A percentile compares a stretch with the other conserved stretches of the same genome.
Evolutionary conservation across 1,284 basidiomycete genomes (phyloP).

Genomic region (Trichosporon asahii): DNA sequence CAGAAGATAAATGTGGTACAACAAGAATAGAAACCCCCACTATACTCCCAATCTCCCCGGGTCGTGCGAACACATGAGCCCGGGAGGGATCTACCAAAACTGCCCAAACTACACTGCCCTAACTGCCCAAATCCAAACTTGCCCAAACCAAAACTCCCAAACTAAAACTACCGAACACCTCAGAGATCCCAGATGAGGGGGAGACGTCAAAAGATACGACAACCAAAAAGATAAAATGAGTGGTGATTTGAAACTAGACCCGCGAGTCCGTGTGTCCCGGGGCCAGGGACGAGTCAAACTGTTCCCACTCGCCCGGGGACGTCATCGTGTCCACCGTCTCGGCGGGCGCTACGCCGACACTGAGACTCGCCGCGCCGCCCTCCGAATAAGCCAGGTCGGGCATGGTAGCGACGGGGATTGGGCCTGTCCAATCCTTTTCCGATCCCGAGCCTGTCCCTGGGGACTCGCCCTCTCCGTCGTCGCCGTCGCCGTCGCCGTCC

Average conservation of each 20-base stretch:
- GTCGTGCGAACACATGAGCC: background rate
- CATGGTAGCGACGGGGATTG: background rate
- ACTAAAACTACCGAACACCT: too few relatives aligned
- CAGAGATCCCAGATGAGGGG: too few relatives aligned
- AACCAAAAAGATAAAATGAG: background rate
- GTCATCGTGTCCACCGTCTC: conserved; percentile 6
- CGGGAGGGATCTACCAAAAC: background rate
- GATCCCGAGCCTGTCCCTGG: too few relatives aligned
- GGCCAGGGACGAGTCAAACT: background rate
- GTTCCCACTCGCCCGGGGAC: background rate
- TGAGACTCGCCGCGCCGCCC: background rate
- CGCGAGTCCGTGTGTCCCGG: background rate
- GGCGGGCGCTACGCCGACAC: background rate
- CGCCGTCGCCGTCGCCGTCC: background rate
- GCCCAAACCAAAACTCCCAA: too few relatives aligned
- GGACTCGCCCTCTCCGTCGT: too few relatives aligned
- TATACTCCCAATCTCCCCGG: background rate
- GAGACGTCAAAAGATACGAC: too few relatives aligned
- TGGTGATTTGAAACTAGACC: background rate
- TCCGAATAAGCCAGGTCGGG: background rate
- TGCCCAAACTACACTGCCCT: background rate
- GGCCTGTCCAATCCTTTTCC: background rate
- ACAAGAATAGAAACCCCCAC: background rate
- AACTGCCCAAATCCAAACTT: too few relatives aligned
- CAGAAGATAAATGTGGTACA: background rate